Base-by-base conservation (phyloP, 2,329 filamentous ascomycete species). In the Tothia fuscella region DNA sequence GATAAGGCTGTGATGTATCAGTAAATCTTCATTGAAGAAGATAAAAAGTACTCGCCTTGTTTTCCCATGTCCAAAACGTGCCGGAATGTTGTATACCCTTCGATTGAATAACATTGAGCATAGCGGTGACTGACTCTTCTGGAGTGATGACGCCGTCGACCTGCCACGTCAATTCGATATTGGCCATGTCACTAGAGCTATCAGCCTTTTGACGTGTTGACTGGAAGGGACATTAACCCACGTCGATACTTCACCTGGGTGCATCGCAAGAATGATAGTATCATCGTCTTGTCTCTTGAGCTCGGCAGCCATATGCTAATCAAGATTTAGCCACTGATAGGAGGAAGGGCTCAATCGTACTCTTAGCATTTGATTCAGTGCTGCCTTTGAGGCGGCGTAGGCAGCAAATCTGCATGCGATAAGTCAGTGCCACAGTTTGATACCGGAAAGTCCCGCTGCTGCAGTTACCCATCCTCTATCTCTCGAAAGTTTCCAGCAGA, bases 181-280 rank as follows among this genome's bases (percentile, higher is more conserved):
- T 69, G 4, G 65, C 64, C 70, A 74, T 73, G 46, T 74, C 71
- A 2, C 64, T 67, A 16, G 47, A 6, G 32, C 12, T 16, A 28
- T 42, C 19, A 26, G 28, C 14, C 7, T 40, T 29, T 12, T 41
- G 25, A 21, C 16, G 6, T 13, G 6, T 12, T 16, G 17, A 6
- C 6, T 9, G 13, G 6, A 6, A 12, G 3, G 21, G n/a, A 21
- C n/a, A 19, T 34, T 25, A 10, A 49, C 59, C 53, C 48, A 67
- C 52, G 69, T 76, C 30, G 61, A 58, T 1, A 76, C 72, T 51
- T 76, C 72, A 5, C 72, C 72, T 0, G 72, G 72, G 56, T 76
- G 72, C 53, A 76, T 61, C 5, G 70, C 71, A 26, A 76, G 50
- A 5, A 76, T 60, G 14, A 67, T 62, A 0, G 68, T 71, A 34